Base-by-base conservation (phyloP, 2,329 filamentous ascomycete genomes). In the Colletotrichum horii region DNA sequence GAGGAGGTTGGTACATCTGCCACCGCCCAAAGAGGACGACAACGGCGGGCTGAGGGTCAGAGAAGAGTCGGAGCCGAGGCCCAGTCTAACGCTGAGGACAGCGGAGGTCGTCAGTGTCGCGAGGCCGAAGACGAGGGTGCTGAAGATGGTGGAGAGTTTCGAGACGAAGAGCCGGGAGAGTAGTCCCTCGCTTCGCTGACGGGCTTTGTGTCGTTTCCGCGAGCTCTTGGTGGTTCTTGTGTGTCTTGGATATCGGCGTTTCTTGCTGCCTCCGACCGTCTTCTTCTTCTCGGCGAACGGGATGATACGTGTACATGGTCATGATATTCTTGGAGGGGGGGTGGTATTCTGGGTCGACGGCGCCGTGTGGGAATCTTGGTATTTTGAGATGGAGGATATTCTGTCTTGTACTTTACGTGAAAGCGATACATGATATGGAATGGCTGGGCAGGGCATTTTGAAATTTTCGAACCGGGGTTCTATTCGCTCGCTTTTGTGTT, bases 111-210 rank as follows among this genome's bases (percentile, higher is more conserved):
- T 90, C 66, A 82, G 81, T 56, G 76, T 87, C 26, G 84, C 87
- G 78, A 81, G 82, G 74, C 85, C 87, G 12, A 80, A 83, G 77
- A 87, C 87, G 16, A 81, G 86, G 43, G 90, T 92, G 32, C 80
- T 90, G 62, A 85, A 87, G 61, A 91, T 92, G 89, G 89, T 92
- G 52, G 86, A 91, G 79, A 87, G 83, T 74, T 86, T 92, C 75
- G 90, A 92, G 85, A 85, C 81, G 38, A 81, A 82, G 70, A 89
- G 86, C 76, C 83, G 85, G 56, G 74, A 76, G 28, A 80, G 78
- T 6, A 90, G 88, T 75, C 83, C 87, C 0, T 62, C 58, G 30
- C 58, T 62, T 9, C 28, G 30, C 58, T 62, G 2, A 22, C 1
- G 43, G 12, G 38, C 9, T 1, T n/a, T 2, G 38, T n/a, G 8